Conservation (phyloP, 2,329 filamentous ascomycete species). For the Shiraia bambusicola region DNA sequence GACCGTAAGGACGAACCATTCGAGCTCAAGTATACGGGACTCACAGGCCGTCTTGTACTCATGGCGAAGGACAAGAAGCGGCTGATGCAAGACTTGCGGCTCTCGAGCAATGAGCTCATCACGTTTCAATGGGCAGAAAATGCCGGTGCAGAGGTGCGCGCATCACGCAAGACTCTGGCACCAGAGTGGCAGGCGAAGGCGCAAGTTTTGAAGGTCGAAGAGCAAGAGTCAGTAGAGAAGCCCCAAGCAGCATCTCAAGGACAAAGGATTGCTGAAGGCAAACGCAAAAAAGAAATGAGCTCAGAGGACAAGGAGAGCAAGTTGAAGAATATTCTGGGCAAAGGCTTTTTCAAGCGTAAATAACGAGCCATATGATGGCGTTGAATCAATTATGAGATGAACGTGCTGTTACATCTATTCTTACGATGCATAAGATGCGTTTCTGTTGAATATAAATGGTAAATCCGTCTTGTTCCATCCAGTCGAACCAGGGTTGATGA, state of each 20-base stretch:
- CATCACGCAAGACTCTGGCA: constrained; percentile 60
- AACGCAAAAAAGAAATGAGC: constrained; percentile 35
- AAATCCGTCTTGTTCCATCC: no score
- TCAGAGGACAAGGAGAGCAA: constrained; percentile 44
- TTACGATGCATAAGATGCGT: no score
- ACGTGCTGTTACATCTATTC: no score
- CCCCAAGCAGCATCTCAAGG: constrained; percentile 5
- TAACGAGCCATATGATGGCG: not conserved
- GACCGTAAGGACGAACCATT: constrained; percentile 66
- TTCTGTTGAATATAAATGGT: no score
- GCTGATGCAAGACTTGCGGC: constrained; percentile 72
- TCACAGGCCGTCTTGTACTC: constrained; percentile 51
- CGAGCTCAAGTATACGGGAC: constrained; percentile 65
- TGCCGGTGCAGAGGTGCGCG: constrained; percentile 59
- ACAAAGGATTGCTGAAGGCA: constrained; percentile 31
- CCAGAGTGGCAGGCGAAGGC: constrained; percentile 61
- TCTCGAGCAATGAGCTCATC: constrained; percentile 71
- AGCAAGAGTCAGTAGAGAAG: constrained; percentile 39
- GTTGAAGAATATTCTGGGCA: constrained; percentile 42
- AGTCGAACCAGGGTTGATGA: no score
- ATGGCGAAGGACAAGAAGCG: constrained; percentile 51
- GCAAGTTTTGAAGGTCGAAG: constrained; percentile 65
- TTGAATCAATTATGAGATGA: no score
- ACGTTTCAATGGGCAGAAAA: constrained; percentile 73
- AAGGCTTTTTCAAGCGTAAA: constrained; percentile 36